These are phyloP conservation scores for Diaporthe batatas DNA, from an alignment of 2,329 filamentous ascomycete genomes.

Conservation along the genomic window DNA sequence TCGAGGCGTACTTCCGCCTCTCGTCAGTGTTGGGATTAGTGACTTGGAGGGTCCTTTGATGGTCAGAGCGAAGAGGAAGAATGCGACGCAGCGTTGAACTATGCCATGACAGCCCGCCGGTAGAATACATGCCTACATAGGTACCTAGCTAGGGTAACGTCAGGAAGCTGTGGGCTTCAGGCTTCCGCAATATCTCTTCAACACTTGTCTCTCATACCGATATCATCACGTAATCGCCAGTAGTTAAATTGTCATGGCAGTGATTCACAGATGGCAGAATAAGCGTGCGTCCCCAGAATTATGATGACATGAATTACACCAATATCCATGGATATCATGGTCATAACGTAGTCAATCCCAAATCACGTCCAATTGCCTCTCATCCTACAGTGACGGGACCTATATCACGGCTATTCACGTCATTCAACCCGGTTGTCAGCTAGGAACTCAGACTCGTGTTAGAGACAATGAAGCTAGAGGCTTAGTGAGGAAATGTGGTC, in stretches of 20 bases:
- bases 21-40: slow-evolving; percentile 44
- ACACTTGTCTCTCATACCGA: background rate
- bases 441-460: background rate
- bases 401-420: background rate
- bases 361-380: background rate
- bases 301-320: too few species aligned
- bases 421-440: background rate
- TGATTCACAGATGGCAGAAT: too few species aligned
- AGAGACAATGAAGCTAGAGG: background rate
- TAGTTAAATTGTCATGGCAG: too few species aligned
- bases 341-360: background rate
- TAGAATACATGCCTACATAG: background rate
- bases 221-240: background rate
- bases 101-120: background rate
- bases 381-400: background rate
- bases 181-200: background rate
- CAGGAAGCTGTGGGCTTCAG: background rate
- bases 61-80: slow-evolving; percentile 17
- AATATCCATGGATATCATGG: too few species aligned
- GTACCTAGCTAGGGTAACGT: background rate
- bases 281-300: too few species aligned
- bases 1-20: slow-evolving; percentile 39
- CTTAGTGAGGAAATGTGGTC: background rate
- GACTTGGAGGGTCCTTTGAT: slow-evolving; percentile 37
- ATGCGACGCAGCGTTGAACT: background rate